Evolutionary conservation across 2,329 filamentous ascomycete genomes (phyloP).

Genomic region (Laburnicola sp.): DNA sequence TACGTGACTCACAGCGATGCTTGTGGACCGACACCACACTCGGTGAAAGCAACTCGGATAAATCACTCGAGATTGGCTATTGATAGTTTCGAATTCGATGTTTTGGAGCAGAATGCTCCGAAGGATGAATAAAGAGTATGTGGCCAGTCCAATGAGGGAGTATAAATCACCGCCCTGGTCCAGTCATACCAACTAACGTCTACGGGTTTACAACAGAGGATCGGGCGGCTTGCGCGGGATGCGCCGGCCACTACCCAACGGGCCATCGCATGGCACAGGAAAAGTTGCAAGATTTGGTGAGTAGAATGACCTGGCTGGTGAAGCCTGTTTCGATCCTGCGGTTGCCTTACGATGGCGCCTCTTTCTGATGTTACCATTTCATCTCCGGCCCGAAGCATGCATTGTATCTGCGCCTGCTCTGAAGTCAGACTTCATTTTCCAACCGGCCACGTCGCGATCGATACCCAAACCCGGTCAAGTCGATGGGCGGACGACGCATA

Average conservation of each 20-base stretch:
- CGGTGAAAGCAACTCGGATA: constrained; percentile 4
- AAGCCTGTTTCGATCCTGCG: constrained; percentile 18
- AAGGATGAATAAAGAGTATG: constrained; percentile 1
- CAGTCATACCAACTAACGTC: constrained; percentile 10
- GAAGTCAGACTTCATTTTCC: constrained; percentile 14
- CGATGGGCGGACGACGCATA: background rate
- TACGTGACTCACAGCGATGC: constrained; percentile 37
- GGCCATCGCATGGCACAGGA: constrained; percentile 20
- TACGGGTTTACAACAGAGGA: constrained; percentile 8
- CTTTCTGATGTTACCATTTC: constrained; percentile 15
- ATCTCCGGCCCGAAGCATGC: constrained; percentile 10
- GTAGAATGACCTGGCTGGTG: constrained; percentile 7
- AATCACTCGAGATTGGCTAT: constrained; percentile 11
- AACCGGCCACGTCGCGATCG: constrained; percentile 6
- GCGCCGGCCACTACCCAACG: constrained; percentile 29
- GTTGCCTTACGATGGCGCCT: constrained; percentile 39
- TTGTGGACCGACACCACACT: background rate
- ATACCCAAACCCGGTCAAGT: constrained; percentile 1
- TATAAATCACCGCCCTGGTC: constrained; percentile 12
- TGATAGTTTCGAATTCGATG: constrained; percentile 22
- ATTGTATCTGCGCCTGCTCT: constrained; percentile 1
- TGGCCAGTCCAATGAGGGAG: constrained; percentile 23
- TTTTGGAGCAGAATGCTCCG: constrained; percentile 12
- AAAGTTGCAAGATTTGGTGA: constrained; percentile 8
- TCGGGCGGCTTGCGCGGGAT: constrained; percentile 16